Conservation (phyloP, 1,284 basidiomycete species). For the Vanrija humicola region DNA sequence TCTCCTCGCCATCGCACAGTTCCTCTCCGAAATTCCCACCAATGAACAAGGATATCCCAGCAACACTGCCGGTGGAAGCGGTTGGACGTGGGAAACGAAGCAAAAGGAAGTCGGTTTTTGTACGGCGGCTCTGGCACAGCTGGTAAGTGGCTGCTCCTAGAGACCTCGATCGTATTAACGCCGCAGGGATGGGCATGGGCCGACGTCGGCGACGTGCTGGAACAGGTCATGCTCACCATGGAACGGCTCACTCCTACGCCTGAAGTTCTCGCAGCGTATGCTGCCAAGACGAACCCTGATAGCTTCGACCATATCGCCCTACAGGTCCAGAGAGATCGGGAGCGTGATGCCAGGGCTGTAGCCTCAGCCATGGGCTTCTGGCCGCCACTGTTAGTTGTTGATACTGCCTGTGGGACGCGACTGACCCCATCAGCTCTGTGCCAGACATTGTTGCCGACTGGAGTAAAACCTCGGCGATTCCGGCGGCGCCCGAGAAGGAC, state of each 20-base stretch:
- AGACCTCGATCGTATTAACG: background rate
- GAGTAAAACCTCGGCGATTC: background rate
- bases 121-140: slow-evolving; percentile 30
- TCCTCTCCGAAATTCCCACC: slow-evolving; percentile 33
- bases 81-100: slow-evolving; percentile 40
- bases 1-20: slow-evolving; percentile 24
- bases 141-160: slow-evolving; percentile 17
- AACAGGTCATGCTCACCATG: slow-evolving; percentile 22
- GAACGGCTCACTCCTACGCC: slow-evolving; percentile 23
- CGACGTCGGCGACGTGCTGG: slow-evolving; percentile 22
- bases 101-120: slow-evolving; percentile 25
- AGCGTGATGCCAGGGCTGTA: slow-evolving; percentile 2
- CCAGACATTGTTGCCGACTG: background rate
- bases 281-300: background rate
- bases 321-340: background rate
- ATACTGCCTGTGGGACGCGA: too few relatives aligned
- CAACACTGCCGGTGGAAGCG: slow-evolving; percentile 31
- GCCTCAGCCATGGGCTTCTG: slow-evolving; percentile 11
- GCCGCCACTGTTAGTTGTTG: slow-evolving; percentile 17
- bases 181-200: slow-evolving; percentile 27
- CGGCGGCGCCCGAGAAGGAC: too few relatives aligned
- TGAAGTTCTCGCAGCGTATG: slow-evolving; percentile 15
- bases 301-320: background rate
- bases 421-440: slow-evolving; percentile 1
- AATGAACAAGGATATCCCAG: slow-evolving; percentile 39